Percentiles rank a stretch among this genome's conserved stretches.
Evolutionary conservation across 1,284 basidiomycete genomes (phyloP).

Genomic region (Marasmius tenuissimus): DNA sequence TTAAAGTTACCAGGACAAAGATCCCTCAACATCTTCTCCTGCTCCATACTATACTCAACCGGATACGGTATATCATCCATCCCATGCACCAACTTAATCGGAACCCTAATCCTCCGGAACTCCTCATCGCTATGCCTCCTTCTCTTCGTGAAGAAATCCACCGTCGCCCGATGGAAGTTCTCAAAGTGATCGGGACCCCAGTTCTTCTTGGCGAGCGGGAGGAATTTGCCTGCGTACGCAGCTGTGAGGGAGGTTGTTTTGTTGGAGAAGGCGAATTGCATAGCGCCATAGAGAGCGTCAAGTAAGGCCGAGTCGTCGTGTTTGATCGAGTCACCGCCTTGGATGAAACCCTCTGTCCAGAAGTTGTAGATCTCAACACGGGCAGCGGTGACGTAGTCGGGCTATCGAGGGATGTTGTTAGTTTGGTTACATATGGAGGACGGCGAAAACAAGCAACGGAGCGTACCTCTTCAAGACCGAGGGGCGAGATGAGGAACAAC

Average conservation of each 20-base stretch:
- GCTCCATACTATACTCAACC: conserved; percentile 7
- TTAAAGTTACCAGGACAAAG: conserved; percentile 1
- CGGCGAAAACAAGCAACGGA: not conserved
- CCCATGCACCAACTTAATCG: conserved; percentile 14
- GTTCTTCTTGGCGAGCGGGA: conserved; percentile 2
- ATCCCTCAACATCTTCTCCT: conserved; percentile 3
- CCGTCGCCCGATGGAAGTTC: conserved; percentile 5
- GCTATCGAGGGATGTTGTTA: conserved; percentile 4
- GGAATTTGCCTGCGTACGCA: conserved; percentile 20
- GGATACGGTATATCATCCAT: conserved; percentile 14
- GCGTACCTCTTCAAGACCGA: conserved; percentile 11
- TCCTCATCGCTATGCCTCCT: conserved; percentile 3
- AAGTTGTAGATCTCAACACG: conserved; percentile 18
- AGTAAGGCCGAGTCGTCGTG: conserved; percentile 21
- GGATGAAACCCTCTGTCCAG: conserved; percentile 26
- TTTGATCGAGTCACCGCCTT: conserved; percentile 9
- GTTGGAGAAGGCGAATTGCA: conserved; percentile 34
- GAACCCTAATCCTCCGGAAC: conserved; percentile 7
- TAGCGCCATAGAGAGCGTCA: conserved; percentile 27
- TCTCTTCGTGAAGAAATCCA: conserved; percentile 12
- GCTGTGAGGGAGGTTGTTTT: conserved; percentile 18
- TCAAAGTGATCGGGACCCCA: conserved; percentile 12
- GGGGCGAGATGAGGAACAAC: conserved; percentile 10
- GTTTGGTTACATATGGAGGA: not conserved
- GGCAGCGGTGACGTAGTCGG: conserved; percentile 13